Conservation (phyloP, 1,284 basidiomycete genomes). For the Cryptococcus deneoformans region DNA sequence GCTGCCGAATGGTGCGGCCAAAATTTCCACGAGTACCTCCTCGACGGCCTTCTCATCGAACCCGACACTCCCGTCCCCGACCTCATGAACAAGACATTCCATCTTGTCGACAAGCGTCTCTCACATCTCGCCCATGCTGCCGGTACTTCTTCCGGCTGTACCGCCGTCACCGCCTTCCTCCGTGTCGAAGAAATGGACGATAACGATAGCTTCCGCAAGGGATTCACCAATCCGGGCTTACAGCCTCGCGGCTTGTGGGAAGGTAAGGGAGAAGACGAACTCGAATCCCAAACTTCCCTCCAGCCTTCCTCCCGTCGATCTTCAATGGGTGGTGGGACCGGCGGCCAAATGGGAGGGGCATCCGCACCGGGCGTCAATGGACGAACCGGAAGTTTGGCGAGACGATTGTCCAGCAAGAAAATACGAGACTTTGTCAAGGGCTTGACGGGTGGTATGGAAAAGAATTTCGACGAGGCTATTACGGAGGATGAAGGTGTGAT, state of each 20-base stretch:
- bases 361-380: constrained; percentile 3
- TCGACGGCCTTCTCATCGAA: constrained; percentile 46
- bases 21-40: constrained; percentile 73
- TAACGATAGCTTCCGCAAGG: constrained; percentile 28
- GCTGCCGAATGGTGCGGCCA: constrained; percentile 98
- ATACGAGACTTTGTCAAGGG: constrained; percentile 48
- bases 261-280: constrained; percentile 46
- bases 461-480: constrained; percentile 27
- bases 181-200: constrained; percentile 73
- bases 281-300: constrained; percentile 38
- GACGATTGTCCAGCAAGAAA: constrained; percentile 37
- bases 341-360: constrained; percentile 21
- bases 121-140: constrained; percentile 79
- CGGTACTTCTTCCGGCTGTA: constrained; percentile 95
- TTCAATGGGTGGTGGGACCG: constrained; percentile 30
- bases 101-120: constrained; percentile 79
- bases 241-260: constrained; percentile 41
- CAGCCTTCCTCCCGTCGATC: constrained; percentile 18
- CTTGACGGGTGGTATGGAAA: constrained; percentile 20
- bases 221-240: constrained; percentile 42
- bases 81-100: constrained; percentile 88
- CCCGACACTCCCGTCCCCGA: constrained; percentile 68
- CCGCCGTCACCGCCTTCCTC: constrained; percentile 95
- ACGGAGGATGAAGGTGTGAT: constrained; percentile 13
- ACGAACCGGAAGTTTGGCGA: constrained; percentile 4